phyloP scores from a whole-genome alignment of 169 alveolate species.

The Eimeria falciformis region DNA sequence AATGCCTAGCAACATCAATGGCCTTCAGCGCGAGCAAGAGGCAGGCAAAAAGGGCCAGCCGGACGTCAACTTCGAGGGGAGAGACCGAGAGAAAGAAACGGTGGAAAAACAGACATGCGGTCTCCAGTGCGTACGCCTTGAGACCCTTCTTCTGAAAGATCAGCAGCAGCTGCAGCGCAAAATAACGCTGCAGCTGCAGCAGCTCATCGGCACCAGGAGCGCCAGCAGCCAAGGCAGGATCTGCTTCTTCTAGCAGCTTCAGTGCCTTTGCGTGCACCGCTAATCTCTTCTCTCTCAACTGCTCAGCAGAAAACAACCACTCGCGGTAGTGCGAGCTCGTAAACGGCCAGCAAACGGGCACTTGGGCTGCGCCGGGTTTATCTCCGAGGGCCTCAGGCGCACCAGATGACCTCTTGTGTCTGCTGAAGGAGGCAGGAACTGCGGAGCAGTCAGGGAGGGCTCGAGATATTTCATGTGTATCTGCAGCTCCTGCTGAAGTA shows the following conservation, averaged over 20 bases:
- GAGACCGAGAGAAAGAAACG: conserved; percentile 6
- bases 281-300: background rate
- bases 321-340: conserved; percentile 30
- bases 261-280: conserved; percentile 32
- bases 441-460: no score
- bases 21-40: conserved; percentile 69
- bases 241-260: background rate
- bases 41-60: conserved; percentile 53
- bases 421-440: no score
- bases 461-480: no score
- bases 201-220: background rate
- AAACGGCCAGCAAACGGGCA: no score
- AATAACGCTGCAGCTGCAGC: conserved; percentile 40
- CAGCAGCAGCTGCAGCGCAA: conserved; percentile 58
- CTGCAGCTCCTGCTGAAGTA: no score
- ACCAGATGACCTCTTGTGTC: no score
- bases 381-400: no score
- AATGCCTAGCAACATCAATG: conserved; percentile 54
- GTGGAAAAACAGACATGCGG: conserved; percentile 44
- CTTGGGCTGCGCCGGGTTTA: no score
- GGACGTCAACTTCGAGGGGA: conserved; percentile 10
- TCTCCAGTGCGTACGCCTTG: background rate
- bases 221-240: background rate
- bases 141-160: conserved; percentile 13
- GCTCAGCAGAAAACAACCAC: conserved; percentile 23